These are phyloP conservation scores for Populus deltoides DNA, from an alignment of 345 rosid species.

Conservation along the genomic window DNA sequence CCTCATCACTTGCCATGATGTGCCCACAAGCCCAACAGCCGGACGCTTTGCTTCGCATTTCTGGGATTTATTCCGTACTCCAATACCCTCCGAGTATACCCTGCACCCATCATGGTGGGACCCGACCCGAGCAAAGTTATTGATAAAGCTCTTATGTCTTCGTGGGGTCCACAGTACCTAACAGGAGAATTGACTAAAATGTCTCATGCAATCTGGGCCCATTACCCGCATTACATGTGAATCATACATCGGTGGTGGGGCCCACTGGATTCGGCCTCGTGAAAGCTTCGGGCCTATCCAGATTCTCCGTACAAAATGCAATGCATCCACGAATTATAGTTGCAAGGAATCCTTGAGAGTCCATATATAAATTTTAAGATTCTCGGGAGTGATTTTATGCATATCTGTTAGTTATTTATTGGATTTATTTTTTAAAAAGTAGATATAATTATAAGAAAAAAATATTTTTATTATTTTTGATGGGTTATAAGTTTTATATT, in stretches of 20 bases:
- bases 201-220: conserved; percentile 17
- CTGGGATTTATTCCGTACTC: conserved; percentile 21
- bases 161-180: conserved; percentile 2
- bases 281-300: conserved; percentile 16
- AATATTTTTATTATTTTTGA: too few species aligned
- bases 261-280: conserved; percentile 14
- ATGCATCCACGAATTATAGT: not conserved
- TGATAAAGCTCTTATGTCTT: not conserved
- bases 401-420: too few species aligned
- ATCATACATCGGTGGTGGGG: conserved; percentile 10
- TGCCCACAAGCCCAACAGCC: conserved; percentile 33
- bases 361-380: too few species aligned
- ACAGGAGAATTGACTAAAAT: conserved; percentile 19
- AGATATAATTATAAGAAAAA: too few species aligned
- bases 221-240: conserved; percentile 26
- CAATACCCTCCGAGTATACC: not conserved
- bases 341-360: too few species aligned
- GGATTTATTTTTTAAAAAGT: too few species aligned
- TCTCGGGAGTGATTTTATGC: too few species aligned
- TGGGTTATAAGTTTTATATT: too few species aligned
- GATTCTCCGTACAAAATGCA: conserved; percentile 10
- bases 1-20: conserved; percentile 7
- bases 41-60: conserved; percentile 4
- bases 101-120: not conserved
- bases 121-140: too few species aligned